Conservation (phyloP, 164 flowering plant genomes). For the Nymphaea colorata region DNA sequence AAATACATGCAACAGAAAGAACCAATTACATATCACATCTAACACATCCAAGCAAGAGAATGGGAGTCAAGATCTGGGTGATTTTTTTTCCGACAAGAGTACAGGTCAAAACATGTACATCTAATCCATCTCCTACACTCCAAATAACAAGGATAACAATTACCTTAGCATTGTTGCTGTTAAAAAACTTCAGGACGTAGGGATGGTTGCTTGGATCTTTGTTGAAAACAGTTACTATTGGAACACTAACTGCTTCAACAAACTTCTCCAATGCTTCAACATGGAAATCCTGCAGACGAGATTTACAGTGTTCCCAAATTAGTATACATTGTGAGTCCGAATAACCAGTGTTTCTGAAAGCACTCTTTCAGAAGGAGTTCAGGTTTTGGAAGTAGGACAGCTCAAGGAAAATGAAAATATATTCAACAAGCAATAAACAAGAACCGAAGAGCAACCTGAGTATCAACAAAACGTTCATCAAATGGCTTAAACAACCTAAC, state of each 20-base stretch:
- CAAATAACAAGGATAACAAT: neutral
- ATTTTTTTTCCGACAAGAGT: no score
- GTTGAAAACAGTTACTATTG: constrained; percentile 48
- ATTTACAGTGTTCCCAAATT: no score
- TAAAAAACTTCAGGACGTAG: constrained; percentile 59
- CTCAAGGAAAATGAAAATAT: neutral
- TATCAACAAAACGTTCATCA: constrained; percentile 84
- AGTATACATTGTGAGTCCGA: no score
- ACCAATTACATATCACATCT: no score
- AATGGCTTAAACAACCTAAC: constrained; percentile 86
- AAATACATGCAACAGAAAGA: no score
- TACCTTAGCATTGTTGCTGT: constrained; percentile 62
- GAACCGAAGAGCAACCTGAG: constrained; percentile 35
- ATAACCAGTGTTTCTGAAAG: no score
- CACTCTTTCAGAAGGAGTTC: neutral
- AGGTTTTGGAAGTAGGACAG: neutral
- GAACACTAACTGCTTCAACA: constrained; percentile 59
- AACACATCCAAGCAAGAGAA: no score
- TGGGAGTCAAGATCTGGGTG: no score
- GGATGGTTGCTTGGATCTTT: constrained; percentile 66
- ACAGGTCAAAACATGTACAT: no score
- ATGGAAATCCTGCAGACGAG: constrained; percentile 48
- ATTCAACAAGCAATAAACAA: neutral
- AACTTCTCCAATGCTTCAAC: constrained; percentile 57
- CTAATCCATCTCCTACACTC: no score